Conservation (phyloP, 768 basidiomycete species). For the Psilocybe subaeruginosa region DNA sequence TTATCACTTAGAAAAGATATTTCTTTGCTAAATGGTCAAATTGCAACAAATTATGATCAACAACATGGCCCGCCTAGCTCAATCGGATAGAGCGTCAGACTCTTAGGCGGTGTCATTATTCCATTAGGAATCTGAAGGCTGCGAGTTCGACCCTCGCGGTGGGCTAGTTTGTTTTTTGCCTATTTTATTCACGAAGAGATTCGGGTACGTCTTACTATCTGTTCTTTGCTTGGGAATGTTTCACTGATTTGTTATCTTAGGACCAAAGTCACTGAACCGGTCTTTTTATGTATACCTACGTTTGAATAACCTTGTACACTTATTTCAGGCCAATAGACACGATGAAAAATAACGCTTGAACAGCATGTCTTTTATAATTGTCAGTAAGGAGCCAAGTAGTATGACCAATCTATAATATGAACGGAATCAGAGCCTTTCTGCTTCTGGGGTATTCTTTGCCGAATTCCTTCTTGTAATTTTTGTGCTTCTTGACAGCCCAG, state of each 20-base stretch:
- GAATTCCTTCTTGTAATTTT: slow-evolving; percentile 90
- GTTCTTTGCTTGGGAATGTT: too few species aligned
- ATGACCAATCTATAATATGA: slow-evolving; percentile 47
- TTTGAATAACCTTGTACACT: too few species aligned
- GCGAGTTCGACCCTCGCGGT: slow-evolving; percentile 86
- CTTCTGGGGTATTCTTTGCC: slow-evolving; percentile 78
- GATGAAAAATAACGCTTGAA: too few species aligned
- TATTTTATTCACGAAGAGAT: background rate
- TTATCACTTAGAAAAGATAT: too few species aligned
- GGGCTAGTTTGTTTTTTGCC: slow-evolving; percentile 47
- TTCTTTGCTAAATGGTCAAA: too few species aligned
- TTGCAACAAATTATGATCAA: too few species aligned
- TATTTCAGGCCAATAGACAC: too few species aligned
- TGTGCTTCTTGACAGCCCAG: slow-evolving; percentile 94
- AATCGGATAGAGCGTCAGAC: slow-evolving; percentile 74
- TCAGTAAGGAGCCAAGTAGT: background rate
- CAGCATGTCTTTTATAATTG: too few species aligned
- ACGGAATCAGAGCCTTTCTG: slow-evolving; percentile 82
- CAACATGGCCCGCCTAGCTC: slow-evolving; percentile 25
- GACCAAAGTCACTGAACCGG: too few species aligned
- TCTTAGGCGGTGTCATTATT: slow-evolving; percentile 28
- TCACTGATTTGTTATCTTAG: too few species aligned
- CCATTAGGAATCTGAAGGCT: slow-evolving; percentile 66
- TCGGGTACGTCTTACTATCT: background rate
- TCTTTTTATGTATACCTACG: too few species aligned